phyloP scores from a whole-genome alignment of 2,329 filamentous ascomycete species.

The Venturia oleaginea region DNA sequence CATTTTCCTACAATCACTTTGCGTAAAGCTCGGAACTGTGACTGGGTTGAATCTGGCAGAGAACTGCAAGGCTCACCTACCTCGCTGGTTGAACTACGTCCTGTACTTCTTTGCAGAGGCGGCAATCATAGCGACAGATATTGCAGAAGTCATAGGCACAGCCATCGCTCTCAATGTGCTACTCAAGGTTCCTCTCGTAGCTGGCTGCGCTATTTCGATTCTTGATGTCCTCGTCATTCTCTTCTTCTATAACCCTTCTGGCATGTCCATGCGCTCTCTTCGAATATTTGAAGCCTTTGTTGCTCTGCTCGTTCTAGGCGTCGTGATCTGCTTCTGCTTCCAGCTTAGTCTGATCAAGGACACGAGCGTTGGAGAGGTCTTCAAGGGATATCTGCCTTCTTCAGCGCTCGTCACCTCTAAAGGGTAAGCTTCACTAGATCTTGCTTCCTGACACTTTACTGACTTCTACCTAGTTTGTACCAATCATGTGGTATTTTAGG shows the following conservation, averaged over 20 bases:
- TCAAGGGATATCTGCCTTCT: slow-evolving; percentile 47
- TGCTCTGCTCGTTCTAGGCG: slow-evolving; percentile 44
- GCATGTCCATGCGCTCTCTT: slow-evolving; percentile 41
- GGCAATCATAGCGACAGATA: slow-evolving; percentile 51
- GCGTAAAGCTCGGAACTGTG: slow-evolving; percentile 48
- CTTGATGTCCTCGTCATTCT: slow-evolving; percentile 48
- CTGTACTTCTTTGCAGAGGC: slow-evolving; percentile 47
- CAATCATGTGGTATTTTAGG: slow-evolving; percentile 67
- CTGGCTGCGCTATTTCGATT: slow-evolving; percentile 48
- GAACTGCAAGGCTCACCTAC: slow-evolving; percentile 40
- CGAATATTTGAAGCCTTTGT: slow-evolving; percentile 47
- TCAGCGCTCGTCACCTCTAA: slow-evolving; percentile 42
- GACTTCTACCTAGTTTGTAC: slow-evolving; percentile 34
- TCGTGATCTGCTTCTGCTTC: slow-evolving; percentile 49
- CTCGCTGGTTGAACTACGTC: slow-evolving; percentile 44
- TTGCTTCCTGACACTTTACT: background rate
- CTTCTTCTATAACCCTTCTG: slow-evolving; percentile 45
- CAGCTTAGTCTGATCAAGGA: slow-evolving; percentile 44
- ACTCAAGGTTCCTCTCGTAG: slow-evolving; percentile 44
- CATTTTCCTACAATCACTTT: slow-evolving; percentile 59
- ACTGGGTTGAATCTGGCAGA: slow-evolving; percentile 42
- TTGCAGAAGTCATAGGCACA: slow-evolving; percentile 49
- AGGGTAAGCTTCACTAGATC: slow-evolving; percentile 31
- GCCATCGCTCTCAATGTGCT: slow-evolving; percentile 49
- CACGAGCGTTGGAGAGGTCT: slow-evolving; percentile 43